Base-by-base conservation (phyloP, 805 yeast species). In the Yarrowia bubula region DNA sequence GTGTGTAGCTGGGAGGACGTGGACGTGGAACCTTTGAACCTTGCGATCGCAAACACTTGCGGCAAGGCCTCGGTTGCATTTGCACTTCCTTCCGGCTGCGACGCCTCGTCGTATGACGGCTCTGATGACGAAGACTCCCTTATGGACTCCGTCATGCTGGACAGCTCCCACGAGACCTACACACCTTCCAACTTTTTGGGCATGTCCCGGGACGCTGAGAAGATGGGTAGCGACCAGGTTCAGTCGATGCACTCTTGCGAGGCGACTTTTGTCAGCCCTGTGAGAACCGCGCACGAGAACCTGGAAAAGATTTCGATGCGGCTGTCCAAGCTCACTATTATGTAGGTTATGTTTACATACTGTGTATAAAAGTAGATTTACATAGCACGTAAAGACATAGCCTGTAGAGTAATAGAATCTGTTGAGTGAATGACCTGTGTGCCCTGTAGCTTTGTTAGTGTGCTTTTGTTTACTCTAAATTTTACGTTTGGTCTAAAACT, bases 1-100 rank as follows among this genome's bases (percentile, higher is more conserved):
- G 37, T 39, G 14, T 32, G 43, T 37, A 4, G 17, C 47, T 55
- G 61, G 61, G 61, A 55, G 28, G 61, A 55, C 38, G 61, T 55
- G 61, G 61, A 55, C 47, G 61, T 55, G 17, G 61, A 55, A n/a
- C 61, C 61, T 3, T 47, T 55, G 17, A 55, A 55, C 61, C 61
- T 55, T 10, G 61, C 61, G 8, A 28, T 55, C 15, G 61, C 61
- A n/a, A 55, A 41, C 46, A 55, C 61, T 31, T 55, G 61, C 28
- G 47, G 47, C 61, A 55, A 55, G 61, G 61, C 61, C 17, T n/a
- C 22, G 46, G 61, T 55, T 7, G 61, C 47, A 14, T 55, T 55
- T 31, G 61, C 46, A 1, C 61, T 55, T 3, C 61, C 61, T 18
- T 41, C 37, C 2, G 61, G 38, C 37, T 31, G 38, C 47, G 13